phyloP scores from a whole-genome alignment of 129 eudicot species.

The Rutidosis leptorrhynchoides region DNA sequence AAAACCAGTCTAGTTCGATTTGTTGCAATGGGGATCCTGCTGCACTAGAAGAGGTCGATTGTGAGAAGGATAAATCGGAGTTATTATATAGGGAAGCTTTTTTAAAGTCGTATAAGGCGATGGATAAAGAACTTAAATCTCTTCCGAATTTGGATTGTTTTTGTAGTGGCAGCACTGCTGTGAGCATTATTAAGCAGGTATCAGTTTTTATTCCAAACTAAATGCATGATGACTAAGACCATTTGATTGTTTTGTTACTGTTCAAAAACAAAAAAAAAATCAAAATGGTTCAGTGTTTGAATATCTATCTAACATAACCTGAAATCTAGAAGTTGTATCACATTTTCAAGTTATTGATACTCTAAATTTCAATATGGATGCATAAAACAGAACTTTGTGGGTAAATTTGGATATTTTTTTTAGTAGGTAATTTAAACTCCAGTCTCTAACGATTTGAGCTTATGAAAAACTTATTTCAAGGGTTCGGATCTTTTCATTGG shows the following conservation, averaged over 20 bases:
- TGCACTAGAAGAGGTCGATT: constrained; percentile 52
- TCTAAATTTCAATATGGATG: not conserved
- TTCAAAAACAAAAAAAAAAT: not conserved
- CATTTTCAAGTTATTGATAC: too few relatives aligned
- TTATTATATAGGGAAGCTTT: constrained; percentile 86
- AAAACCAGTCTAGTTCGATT: constrained; percentile 41
- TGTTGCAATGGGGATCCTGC: constrained; percentile 58
- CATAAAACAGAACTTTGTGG: not conserved
- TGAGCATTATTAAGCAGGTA: constrained; percentile 88
- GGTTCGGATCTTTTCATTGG: constrained; percentile 89
- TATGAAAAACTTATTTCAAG: constrained; percentile 30
- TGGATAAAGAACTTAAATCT: constrained; percentile 89
- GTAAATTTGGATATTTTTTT: not conserved
- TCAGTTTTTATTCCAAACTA: not conserved
- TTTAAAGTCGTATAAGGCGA: constrained; percentile 73
- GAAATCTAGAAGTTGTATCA: not conserved
- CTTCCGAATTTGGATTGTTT: constrained; percentile 92
- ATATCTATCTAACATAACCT: too few relatives aligned
- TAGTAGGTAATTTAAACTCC: not conserved
- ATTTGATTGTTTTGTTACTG: not conserved
- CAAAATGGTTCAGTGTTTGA: not conserved
- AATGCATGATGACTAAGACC: not conserved
- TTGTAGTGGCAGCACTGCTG: constrained; percentile 99
- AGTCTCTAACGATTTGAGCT: not conserved
- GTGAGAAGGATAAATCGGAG: constrained; percentile 59